Evolutionary conservation across 1,284 basidiomycete species (phyloP).

Genomic region (Moniliophthora roreri): DNA sequence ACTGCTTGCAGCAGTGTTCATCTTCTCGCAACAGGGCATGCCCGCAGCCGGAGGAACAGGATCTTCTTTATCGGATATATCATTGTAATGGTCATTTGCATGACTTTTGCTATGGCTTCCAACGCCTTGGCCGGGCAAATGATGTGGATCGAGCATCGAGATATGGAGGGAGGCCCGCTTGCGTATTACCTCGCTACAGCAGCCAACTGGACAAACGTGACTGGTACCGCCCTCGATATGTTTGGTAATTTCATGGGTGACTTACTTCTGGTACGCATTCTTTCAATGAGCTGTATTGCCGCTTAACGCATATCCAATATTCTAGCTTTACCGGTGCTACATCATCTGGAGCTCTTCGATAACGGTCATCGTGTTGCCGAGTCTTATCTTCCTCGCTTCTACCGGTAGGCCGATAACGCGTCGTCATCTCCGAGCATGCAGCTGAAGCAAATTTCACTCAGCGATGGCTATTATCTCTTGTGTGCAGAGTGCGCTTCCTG

Average conservation of each 20-base stretch:
- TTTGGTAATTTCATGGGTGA: conserved; percentile 2
- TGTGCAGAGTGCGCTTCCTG: conserved; percentile 20
- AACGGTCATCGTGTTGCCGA: conserved; percentile 17
- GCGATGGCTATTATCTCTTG: conserved; percentile 19
- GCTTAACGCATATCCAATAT: neutral
- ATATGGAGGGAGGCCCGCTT: neutral
- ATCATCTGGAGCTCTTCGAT: conserved; percentile 19
- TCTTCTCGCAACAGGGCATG: neutral
- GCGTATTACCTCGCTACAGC: neutral
- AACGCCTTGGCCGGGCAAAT: neutral
- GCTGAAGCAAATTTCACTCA: conserved; percentile 8
- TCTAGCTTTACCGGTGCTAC: conserved; percentile 24
- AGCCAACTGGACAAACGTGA: neutral
- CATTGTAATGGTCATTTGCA: neutral
- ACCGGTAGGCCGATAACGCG: conserved; percentile 16
- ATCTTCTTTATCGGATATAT: conserved; percentile 3
- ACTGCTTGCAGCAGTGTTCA: neutral
- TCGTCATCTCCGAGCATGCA: neutral
- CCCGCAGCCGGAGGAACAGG: neutral
- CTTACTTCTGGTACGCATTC: conserved; percentile 5
- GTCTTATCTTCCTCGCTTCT: conserved; percentile 21
- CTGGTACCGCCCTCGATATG: neutral
- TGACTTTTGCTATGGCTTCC: neutral
- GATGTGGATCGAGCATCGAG: conserved; percentile 4
- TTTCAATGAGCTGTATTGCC: neutral